Conservation (phyloP, 192 early-diverging fungal genomes). For the Coemansia interrupta region DNA sequence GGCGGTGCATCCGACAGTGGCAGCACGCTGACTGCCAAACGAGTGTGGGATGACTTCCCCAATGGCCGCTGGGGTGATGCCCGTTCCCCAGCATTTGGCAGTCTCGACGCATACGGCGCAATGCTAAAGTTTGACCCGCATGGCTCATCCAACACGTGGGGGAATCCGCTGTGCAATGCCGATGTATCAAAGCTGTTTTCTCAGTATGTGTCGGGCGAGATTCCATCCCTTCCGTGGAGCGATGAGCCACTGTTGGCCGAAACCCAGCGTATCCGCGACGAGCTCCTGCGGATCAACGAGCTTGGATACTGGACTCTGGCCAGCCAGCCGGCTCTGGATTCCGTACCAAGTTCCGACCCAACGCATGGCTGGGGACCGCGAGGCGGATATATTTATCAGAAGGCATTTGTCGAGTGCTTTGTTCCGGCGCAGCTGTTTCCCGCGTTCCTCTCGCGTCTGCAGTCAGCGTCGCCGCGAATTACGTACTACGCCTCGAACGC, state of each 20-base stretch:
- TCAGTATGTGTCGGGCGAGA: slow-evolving; percentile 68
- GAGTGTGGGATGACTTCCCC: slow-evolving; percentile 88
- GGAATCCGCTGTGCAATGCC: slow-evolving; percentile 54
- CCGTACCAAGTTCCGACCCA: slow-evolving; percentile 67
- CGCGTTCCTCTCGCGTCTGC: slow-evolving; percentile 68
- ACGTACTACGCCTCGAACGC: slow-evolving; percentile 91
- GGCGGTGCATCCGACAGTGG: background rate
- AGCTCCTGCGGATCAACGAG: slow-evolving; percentile 67
- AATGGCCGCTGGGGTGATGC: slow-evolving; percentile 99
- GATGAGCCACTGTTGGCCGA: slow-evolving; percentile 73
- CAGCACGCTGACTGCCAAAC: slow-evolving; percentile 4
- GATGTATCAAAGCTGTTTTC: slow-evolving; percentile 78
- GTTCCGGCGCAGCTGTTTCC: slow-evolving; percentile 66
- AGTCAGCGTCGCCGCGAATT: slow-evolving; percentile 58
- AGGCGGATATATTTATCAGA: slow-evolving; percentile 95
- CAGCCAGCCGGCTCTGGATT: slow-evolving; percentile 94
- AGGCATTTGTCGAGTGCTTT: slow-evolving; percentile 98
- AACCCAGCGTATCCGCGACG: slow-evolving; percentile 66
- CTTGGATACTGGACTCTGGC: slow-evolving; percentile 90
- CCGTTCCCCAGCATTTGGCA: slow-evolving; percentile 84
- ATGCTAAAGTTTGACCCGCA: slow-evolving; percentile 68
- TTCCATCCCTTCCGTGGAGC: slow-evolving; percentile 86
- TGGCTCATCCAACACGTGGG: slow-evolving; percentile 73
- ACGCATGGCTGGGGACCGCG: slow-evolving; percentile 94
- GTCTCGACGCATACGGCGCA: slow-evolving; percentile 77